Evolutionary conservation across 169 alveolate species (phyloP).

Genomic region (Babesia caballi): DNA sequence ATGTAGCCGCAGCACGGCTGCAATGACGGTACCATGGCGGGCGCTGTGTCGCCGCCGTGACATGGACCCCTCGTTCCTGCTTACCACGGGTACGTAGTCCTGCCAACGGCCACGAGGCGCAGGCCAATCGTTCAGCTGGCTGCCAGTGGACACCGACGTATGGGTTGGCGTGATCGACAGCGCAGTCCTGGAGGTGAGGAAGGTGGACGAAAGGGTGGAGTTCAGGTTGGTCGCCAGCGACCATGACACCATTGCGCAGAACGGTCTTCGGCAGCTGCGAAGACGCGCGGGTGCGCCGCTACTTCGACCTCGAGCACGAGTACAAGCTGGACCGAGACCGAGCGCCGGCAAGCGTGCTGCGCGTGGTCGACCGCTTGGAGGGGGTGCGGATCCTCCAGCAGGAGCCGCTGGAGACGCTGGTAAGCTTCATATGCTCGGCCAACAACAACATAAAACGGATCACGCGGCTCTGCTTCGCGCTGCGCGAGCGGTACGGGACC

Average conservation of each 20-base stretch:
- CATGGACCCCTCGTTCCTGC: constrained; percentile 22
- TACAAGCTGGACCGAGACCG: constrained; percentile 43
- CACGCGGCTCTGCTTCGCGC: constrained; percentile 61
- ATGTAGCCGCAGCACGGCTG: not conserved
- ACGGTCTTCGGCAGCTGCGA: constrained; percentile 25
- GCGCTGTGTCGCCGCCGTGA: constrained; percentile 2
- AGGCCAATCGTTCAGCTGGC: constrained; percentile 64
- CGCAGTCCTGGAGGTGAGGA: constrained; percentile 33
- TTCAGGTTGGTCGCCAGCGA: constrained; percentile 34
- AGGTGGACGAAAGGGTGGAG: constrained; percentile 35
- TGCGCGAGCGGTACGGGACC: constrained; percentile 61
- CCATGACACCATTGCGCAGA: not conserved
- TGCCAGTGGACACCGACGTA: constrained; percentile 16
- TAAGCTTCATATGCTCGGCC: constrained; percentile 78
- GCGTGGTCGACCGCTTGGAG: constrained; percentile 43
- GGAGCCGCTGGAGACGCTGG: constrained; percentile 74
- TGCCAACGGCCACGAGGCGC: not conserved
- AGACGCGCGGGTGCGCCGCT: constrained; percentile 6
- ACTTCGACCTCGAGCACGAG: constrained; percentile 42
- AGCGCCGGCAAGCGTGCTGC: constrained; percentile 61
- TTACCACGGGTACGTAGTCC: constrained; percentile 8
- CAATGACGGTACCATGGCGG: not conserved
- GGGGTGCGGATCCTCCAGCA: constrained; percentile 73
- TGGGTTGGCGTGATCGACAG: constrained; percentile 59
- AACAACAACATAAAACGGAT: constrained; percentile 77